Percentiles rank a stretch among this genome's conserved stretches.
These are phyloP conservation scores for Psilocybe mexicana DNA, from an alignment of 1,284 basidiomycete species.

Conservation along the genomic window DNA sequence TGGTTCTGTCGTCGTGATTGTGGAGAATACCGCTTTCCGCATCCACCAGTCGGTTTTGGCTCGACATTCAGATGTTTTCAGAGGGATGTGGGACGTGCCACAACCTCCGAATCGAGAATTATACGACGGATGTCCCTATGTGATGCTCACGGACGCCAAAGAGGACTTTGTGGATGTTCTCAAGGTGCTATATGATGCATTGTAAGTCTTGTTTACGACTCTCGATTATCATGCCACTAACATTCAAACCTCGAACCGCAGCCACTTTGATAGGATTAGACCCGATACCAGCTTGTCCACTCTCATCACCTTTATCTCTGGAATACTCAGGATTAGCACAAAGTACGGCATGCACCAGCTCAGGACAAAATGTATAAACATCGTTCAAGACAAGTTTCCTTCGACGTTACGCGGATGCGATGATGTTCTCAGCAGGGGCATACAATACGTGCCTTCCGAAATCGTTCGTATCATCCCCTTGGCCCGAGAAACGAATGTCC, in stretches of 20 bases:
- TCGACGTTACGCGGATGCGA: constrained; percentile 36
- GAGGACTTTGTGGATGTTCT: constrained; percentile 34
- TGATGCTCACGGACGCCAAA: constrained; percentile 31
- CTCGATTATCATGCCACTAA: background rate
- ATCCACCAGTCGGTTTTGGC: constrained; percentile 37
- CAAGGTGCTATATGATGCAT: constrained; percentile 36
- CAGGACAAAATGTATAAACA: constrained; percentile 38
- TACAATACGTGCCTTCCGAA: constrained; percentile 33
- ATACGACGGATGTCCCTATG: constrained; percentile 34
- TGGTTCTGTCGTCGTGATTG: constrained; percentile 35
- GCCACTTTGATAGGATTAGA: constrained; percentile 37
- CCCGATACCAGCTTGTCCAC: constrained; percentile 30
- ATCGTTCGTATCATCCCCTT: constrained; percentile 41
- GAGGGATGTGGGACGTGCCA: constrained; percentile 35
- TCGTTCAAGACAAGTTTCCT: constrained; percentile 39
- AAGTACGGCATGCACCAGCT: constrained; percentile 39
- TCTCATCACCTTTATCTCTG: constrained; percentile 37
- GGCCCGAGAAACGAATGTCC: constrained; percentile 37
- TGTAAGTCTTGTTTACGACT: constrained; percentile 27
- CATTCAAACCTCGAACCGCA: constrained; percentile 16
- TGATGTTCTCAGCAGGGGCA: constrained; percentile 32
- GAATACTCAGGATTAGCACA: constrained; percentile 39
- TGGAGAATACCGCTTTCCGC: constrained; percentile 31
- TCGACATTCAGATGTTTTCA: constrained; percentile 37
- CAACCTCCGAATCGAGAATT: constrained; percentile 31